Conservation (phyloP, 2,329 filamentous ascomycete species). For the Epichloe brachyelytri region DNA sequence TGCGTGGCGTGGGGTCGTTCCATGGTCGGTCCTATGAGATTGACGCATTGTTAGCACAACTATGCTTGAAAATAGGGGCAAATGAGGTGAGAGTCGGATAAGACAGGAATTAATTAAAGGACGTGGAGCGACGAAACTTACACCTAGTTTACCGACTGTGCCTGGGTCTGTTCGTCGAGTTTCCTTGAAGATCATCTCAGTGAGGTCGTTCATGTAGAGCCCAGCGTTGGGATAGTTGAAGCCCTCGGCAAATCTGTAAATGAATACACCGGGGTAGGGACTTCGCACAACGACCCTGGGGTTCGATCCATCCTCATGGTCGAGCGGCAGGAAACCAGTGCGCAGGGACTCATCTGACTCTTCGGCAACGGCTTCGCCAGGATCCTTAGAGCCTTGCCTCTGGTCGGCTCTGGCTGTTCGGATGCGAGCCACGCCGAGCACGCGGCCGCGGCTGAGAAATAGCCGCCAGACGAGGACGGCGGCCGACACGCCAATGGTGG, state of each 20-base stretch:
- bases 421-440: constrained; percentile 68
- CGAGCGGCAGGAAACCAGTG: constrained; percentile 33
- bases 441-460: constrained; percentile 63
- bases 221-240: constrained; percentile 45
- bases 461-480: constrained; percentile 65
- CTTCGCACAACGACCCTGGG: constrained; percentile 30
- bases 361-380: constrained; percentile 22
- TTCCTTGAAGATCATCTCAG: constrained; percentile 29
- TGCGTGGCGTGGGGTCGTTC: constrained; percentile 37
- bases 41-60: constrained; percentile 5
- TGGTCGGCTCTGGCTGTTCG: constrained; percentile 63
- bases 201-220: constrained; percentile 36
- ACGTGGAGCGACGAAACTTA: constrained; percentile 15
- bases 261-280: constrained; percentile 40
- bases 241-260: constrained; percentile 41
- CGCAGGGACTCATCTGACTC: constrained; percentile 32
- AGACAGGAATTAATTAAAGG: no score
- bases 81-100: not conserved
- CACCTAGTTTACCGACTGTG: constrained; percentile 32
- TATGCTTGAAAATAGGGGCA: not conserved
- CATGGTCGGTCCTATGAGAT: constrained; percentile 36
- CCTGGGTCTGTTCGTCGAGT: constrained; percentile 32
- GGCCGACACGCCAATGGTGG: constrained; percentile 57
- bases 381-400: not conserved
- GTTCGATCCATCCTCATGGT: constrained; percentile 39